These are phyloP conservation scores for Xanthoconium separans DNA, from an alignment of 1,284 basidiomycete species.

Conservation along the genomic window DNA sequence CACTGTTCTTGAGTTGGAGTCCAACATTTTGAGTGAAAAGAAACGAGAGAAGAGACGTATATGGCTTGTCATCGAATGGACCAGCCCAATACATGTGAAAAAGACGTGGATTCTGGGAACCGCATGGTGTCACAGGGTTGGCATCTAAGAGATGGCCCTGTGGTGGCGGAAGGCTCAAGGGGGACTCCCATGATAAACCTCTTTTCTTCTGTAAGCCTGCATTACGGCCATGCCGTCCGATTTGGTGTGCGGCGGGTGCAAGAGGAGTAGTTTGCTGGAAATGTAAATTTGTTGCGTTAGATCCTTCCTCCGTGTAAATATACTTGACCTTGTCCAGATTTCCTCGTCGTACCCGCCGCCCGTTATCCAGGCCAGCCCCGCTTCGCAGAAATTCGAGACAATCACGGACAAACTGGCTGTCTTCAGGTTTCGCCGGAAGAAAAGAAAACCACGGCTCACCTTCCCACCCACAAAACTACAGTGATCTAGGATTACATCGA, in stretches of 20 bases:
- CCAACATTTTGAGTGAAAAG: slow-evolving; percentile 73
- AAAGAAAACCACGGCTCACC: slow-evolving; percentile 41
- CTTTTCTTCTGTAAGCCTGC: slow-evolving; percentile 38
- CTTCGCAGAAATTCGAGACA: slow-evolving; percentile 69
- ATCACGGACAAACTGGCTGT: slow-evolving; percentile 64
- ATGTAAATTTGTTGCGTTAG: slow-evolving; percentile 15
- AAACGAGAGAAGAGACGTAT: slow-evolving; percentile 69
- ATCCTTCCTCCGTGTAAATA: slow-evolving; percentile 54
- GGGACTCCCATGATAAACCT: slow-evolving; percentile 40
- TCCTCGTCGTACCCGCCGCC: slow-evolving; percentile 54
- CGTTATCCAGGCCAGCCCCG: slow-evolving; percentile 64
- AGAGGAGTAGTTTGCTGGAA: slow-evolving; percentile 17
- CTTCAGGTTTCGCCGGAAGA: slow-evolving; percentile 14
- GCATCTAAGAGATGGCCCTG: slow-evolving; percentile 33
- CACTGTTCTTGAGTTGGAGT: slow-evolving; percentile 44
- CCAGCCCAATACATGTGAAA: slow-evolving; percentile 84
- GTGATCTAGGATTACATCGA: slow-evolving; percentile 82
- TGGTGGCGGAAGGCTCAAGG: slow-evolving; percentile 33
- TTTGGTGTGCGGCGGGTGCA: slow-evolving; percentile 6
- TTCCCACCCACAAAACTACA: slow-evolving; percentile 82
- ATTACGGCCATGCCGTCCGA: slow-evolving; percentile 24
- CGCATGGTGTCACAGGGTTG: slow-evolving; percentile 40
- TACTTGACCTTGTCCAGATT: slow-evolving; percentile 60
- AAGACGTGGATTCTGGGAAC: slow-evolving; percentile 59
- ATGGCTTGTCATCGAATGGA: slow-evolving; percentile 75